Conservation (phyloP, 129 eudicot genomes). For the Arctium minus region DNA sequence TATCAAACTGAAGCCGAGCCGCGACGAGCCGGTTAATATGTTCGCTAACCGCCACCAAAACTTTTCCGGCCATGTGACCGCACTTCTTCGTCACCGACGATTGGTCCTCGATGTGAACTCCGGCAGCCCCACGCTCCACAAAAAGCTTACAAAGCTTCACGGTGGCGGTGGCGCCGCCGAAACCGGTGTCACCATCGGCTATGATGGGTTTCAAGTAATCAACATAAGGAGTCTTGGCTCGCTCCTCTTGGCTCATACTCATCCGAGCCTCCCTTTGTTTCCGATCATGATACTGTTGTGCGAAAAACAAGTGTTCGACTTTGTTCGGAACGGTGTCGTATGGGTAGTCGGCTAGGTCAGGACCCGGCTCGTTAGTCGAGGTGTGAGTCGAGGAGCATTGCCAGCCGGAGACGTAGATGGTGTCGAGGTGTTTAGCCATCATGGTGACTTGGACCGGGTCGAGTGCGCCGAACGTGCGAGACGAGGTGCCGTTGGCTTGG, state of each 20-base stretch:
- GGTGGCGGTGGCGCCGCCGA: constrained; percentile 95
- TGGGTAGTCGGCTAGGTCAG: constrained; percentile 96
- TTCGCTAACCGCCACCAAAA: constrained; percentile 70
- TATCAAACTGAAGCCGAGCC: constrained; percentile 77
- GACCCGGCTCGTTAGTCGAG: constrained; percentile 85
- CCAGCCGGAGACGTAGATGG: constrained; percentile 96
- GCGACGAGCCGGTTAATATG: constrained; percentile 89
- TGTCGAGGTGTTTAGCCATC: constrained; percentile 95
- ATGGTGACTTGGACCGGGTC: constrained; percentile 97
- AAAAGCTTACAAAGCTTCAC: constrained; percentile 93
- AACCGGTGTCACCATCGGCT: constrained; percentile 97
- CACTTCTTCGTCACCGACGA: constrained; percentile 92
- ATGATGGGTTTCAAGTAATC: constrained; percentile 90
- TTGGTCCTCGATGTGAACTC: constrained; percentile 96
- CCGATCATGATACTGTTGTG: constrained; percentile 89
- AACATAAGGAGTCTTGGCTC: constrained; percentile 64
- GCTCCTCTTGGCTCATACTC: constrained; percentile 78
- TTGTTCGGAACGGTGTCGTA: constrained; percentile 95
- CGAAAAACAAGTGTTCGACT: constrained; percentile 84
- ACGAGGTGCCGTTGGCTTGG: constrained; percentile 80
- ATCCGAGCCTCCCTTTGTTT: constrained; percentile 94
- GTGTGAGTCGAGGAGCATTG: constrained; percentile 97
- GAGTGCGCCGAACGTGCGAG: constrained; percentile 90
- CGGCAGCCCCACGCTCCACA: constrained; percentile 96
- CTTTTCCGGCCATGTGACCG: constrained; percentile 99